phyloP scores from a whole-genome alignment of 805 yeast genomes.

The Lipomyces yamadae region DNA sequence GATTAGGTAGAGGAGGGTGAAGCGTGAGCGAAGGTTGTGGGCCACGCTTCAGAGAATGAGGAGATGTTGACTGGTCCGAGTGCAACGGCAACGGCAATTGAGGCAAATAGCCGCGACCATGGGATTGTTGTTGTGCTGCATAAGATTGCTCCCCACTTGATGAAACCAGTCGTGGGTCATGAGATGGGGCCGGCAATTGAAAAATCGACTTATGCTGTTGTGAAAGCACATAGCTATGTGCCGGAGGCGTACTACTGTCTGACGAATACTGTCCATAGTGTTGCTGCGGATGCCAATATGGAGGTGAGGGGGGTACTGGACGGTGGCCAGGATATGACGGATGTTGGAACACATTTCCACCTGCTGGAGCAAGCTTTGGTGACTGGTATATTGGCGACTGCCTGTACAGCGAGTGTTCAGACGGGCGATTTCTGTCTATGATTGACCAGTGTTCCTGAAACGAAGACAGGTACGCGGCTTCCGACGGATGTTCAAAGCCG shows the following conservation, averaged over 20 bases:
- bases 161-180: not conserved
- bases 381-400: not conserved
- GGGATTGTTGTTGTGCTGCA: not conserved
- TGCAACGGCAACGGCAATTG: not conserved
- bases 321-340: not conserved
- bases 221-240: not conserved
- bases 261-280: not conserved
- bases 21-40: not conserved
- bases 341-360: not conserved
- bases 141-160: not conserved
- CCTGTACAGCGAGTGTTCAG: not conserved
- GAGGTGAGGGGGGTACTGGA: not conserved
- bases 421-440: not conserved
- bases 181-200: not conserved
- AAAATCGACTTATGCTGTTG: not conserved
- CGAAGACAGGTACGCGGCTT: not conserved
- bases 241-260: not conserved
- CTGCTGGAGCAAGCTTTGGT: not conserved
- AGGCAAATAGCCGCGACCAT: not conserved
- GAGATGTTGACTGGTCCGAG: not conserved
- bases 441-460: not conserved
- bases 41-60: not conserved
- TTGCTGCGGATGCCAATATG: not conserved
- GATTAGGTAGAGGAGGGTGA: not conserved
- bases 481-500: not conserved